Evolutionary conservation across 23 red algal species (phyloP).

Genomic region (Cyanidiococcus yangmingshanensis): DNA sequence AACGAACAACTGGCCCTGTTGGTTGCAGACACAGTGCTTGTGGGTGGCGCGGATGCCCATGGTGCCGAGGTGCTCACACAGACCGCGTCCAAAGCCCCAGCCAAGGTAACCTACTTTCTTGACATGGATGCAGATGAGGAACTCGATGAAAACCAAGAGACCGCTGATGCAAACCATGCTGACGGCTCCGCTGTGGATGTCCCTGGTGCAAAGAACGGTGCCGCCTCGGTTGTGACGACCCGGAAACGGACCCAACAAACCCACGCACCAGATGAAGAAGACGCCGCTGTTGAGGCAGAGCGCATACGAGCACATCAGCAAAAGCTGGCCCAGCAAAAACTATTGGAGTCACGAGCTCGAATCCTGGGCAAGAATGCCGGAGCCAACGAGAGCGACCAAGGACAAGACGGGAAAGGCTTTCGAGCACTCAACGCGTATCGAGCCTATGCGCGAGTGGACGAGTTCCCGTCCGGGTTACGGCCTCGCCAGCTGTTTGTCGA

Average conservation of each 20-base stretch:
- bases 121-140: conserved; percentile 58
- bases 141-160: conserved; percentile 16
- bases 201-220: conserved; percentile 19
- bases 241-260: conserved; percentile 26
- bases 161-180: neutral
- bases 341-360: conserved; percentile 36
- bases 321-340: conserved; percentile 56
- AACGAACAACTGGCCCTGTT: conserved; percentile 67
- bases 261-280: conserved; percentile 10
- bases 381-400: neutral
- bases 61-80: conserved; percentile 40
- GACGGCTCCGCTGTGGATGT: neutral
- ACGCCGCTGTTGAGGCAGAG: conserved; percentile 41
- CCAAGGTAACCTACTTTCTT: conserved; percentile 58
- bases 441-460: conserved; percentile 39
- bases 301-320: conserved; percentile 63
- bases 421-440: conserved; percentile 50
- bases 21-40: conserved; percentile 78
- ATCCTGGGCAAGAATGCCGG: neutral
- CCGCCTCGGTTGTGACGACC: conserved; percentile 22
- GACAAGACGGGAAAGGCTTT: neutral
- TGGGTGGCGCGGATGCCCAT: conserved; percentile 32
- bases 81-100: conserved; percentile 44
- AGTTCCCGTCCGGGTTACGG: conserved; percentile 41
- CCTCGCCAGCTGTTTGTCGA: conserved; percentile 73